These are phyloP conservation scores for Cystobasidiaceae sp. DNA, from an alignment of 1,284 basidiomycete species.

Conservation along the genomic window DNA sequence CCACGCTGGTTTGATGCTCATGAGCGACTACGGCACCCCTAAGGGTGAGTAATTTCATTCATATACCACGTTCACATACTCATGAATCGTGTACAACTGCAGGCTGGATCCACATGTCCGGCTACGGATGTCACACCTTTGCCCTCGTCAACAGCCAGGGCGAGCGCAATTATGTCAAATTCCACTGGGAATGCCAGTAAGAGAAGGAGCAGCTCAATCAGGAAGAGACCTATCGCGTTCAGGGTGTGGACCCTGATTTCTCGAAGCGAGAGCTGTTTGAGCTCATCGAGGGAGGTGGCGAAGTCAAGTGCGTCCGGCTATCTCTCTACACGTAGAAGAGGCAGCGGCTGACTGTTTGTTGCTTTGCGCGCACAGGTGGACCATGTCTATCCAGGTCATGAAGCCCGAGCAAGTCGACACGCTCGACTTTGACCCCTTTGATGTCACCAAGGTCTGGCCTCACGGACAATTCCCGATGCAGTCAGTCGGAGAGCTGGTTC, in stretches of 20 bases:
- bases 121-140: conserved; percentile 35
- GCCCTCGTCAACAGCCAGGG: conserved; percentile 60
- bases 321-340: too few species aligned
- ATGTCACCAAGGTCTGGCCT: conserved; percentile 47
- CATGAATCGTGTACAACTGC: conserved; percentile 55
- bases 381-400: conserved; percentile 44
- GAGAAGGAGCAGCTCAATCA: conserved; percentile 41
- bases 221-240: conserved; percentile 46
- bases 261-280: conserved; percentile 48
- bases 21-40: conserved; percentile 46
- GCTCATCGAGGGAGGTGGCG: conserved; percentile 48
- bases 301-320: conserved; percentile 37
- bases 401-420: conserved; percentile 46
- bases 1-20: conserved; percentile 45
- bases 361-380: conserved; percentile 34
- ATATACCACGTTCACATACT: not conserved
- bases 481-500: conserved; percentile 47
- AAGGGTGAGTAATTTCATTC: conserved; percentile 34
- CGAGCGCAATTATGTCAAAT: conserved; percentile 73
- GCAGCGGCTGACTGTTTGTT: too few species aligned
- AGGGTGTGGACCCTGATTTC: conserved; percentile 49
- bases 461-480: conserved; percentile 47
- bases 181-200: conserved; percentile 25
- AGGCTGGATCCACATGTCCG: conserved; percentile 41
- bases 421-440: conserved; percentile 48